Conservation (phyloP, 176 grass and related monocot genomes). For the Echinochloa phyllopogon region DNA sequence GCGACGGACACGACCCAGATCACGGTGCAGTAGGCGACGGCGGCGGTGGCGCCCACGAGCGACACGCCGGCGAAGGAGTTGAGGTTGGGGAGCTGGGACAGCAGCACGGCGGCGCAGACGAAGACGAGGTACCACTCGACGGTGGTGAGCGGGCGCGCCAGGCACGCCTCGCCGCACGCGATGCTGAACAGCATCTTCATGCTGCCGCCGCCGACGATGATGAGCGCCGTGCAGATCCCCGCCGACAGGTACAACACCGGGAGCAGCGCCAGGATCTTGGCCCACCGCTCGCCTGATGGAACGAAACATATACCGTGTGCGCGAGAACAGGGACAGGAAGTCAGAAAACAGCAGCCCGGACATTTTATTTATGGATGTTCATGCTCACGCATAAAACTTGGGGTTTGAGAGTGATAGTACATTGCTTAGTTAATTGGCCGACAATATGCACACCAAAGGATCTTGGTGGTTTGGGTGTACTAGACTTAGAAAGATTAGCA, state of each 20-base stretch:
- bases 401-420: no score
- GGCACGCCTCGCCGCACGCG: slow-evolving; percentile 63
- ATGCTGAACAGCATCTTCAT: slow-evolving; percentile 79
- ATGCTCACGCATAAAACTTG: no score
- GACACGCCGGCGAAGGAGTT: slow-evolving; percentile 95
- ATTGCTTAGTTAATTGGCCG: no score
- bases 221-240: slow-evolving; percentile 81
- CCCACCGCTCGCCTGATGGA: slow-evolving; percentile 62
- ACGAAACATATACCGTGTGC: not conserved
- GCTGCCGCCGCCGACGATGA: slow-evolving; percentile 81
- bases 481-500: no score
- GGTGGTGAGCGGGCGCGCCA: slow-evolving; percentile 57
- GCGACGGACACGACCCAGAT: slow-evolving; percentile 83
- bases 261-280: slow-evolving; percentile 62
- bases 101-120: slow-evolving; percentile 65
- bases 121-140: slow-evolving; percentile 98
- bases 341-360: not conserved
- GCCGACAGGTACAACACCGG: slow-evolving; percentile 92
- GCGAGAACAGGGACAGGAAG: not conserved
- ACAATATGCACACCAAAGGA: no score
- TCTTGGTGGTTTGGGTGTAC: no score
- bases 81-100: slow-evolving; percentile 95
- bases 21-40: slow-evolving; percentile 85
- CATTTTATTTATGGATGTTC: not conserved
- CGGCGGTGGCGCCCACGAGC: slow-evolving; percentile 66